Evolutionary conservation across 2,329 filamentous ascomycete genomes (phyloP).

Genomic region (Alternaria conjuncta): DNA sequence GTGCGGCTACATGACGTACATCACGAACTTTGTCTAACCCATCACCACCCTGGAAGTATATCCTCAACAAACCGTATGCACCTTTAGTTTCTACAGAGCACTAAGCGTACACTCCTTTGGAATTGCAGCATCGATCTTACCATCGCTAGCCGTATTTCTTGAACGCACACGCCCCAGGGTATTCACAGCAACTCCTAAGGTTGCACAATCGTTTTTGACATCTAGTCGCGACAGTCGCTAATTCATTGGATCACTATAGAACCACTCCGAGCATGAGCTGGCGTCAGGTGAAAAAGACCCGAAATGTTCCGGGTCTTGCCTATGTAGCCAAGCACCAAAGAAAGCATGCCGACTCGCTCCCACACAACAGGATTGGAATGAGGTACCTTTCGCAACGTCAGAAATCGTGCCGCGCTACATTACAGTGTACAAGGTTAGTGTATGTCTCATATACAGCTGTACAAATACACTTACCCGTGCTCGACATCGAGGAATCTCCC

Average conservation of each 20-base stretch:
- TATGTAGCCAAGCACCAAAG: slow-evolving; percentile 1
- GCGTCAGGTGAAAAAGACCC: not conserved
- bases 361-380: not conserved
- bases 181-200: not conserved
- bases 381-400: slow-evolving; percentile 10
- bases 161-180: not conserved
- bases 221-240: not conserved
- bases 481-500: slow-evolving; percentile 5
- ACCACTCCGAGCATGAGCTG: not conserved
- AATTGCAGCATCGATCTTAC: not conserved
- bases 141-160: not conserved
- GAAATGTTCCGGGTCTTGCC: not conserved
- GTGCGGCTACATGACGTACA: not conserved
- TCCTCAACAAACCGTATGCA: not conserved
- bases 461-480: not conserved
- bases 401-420: slow-evolving; percentile 7
- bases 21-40: not conserved
- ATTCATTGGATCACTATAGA: not conserved
- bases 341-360: slow-evolving; percentile 16
- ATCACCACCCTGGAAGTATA: not conserved
- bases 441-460: not conserved
- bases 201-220: not conserved
- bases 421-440: not conserved
- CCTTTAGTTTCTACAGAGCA: not conserved
- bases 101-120: not conserved